phyloP scores from a whole-genome alignment of 306 rosid genomes.

The Quercus berberidifolia region DNA sequence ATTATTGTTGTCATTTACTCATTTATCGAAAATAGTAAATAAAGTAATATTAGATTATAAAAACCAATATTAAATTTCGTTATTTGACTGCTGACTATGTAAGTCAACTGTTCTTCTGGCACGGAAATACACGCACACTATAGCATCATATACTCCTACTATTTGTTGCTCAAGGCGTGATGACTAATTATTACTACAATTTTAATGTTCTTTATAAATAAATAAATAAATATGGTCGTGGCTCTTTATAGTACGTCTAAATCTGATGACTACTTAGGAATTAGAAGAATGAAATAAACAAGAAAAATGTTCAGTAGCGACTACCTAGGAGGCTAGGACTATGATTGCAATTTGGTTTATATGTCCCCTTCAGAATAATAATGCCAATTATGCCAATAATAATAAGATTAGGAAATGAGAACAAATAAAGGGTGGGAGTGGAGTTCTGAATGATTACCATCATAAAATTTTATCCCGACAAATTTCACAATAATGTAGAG shows the following conservation, averaged over 20 bases:
- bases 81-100: slow-evolving; percentile 18
- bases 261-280: slow-evolving; percentile 15
- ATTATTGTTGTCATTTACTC: slow-evolving; percentile 4
- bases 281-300: slow-evolving; percentile 15
- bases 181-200: slow-evolving; percentile 25
- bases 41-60: not conserved
- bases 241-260: slow-evolving; percentile 6
- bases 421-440: slow-evolving; percentile 42
- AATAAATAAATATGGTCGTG: not conserved
- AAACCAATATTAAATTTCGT: not conserved
- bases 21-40: not conserved
- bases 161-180: slow-evolving; percentile 29
- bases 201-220: not conserved
- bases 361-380: slow-evolving; percentile 47
- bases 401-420: slow-evolving; percentile 54
- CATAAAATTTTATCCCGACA: slow-evolving; percentile 21
- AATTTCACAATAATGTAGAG: slow-evolving; percentile 29
- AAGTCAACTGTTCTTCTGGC: slow-evolving; percentile 30
- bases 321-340: not conserved
- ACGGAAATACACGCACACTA: slow-evolving; percentile 31
- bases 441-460: slow-evolving; percentile 40
- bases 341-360: slow-evolving; percentile 53
- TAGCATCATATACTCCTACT: not conserved
- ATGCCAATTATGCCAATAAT: slow-evolving; percentile 41
- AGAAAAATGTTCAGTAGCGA: slow-evolving; percentile 19